Evolutionary conservation across 495 filamentous ascomycete genomes (phyloP).

Genomic region (Lasiosphaeriaceae sp.): DNA sequence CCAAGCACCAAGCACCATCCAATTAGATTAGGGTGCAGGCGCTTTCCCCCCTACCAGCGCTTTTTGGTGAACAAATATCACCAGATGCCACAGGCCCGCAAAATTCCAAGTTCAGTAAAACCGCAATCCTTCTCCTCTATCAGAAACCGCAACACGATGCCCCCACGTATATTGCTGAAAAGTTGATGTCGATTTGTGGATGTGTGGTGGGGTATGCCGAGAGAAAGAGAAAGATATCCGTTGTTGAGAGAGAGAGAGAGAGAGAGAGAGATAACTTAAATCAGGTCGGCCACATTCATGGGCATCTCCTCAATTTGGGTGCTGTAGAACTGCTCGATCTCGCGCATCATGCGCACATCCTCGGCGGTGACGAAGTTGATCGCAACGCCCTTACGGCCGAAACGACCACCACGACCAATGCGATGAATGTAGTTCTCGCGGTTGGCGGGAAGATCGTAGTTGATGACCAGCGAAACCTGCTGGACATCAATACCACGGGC

Average conservation of each 20-base stretch:
- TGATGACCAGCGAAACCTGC: slow-evolving; percentile 98
- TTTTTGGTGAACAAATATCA: slow-evolving; percentile 27
- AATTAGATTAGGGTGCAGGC: slow-evolving; percentile 25
- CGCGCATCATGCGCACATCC: slow-evolving; percentile 93
- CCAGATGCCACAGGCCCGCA: slow-evolving; percentile 24
- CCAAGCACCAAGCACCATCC: slow-evolving; percentile 29
- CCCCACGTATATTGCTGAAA: slow-evolving; percentile 20
- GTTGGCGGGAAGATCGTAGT: slow-evolving; percentile 97
- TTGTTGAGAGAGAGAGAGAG: background rate
- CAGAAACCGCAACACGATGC: slow-evolving; percentile 24
- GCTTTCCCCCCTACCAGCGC: slow-evolving; percentile 18
- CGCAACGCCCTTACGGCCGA: slow-evolving; percentile 96
- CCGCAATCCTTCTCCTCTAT: slow-evolving; percentile 25
- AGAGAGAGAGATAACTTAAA: slow-evolving; percentile 30
- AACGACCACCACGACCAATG: slow-evolving; percentile 92
- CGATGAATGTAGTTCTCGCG: slow-evolving; percentile 99
- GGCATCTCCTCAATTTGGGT: slow-evolving; percentile 99
- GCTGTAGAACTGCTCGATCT: slow-evolving; percentile 95
- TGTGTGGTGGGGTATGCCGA: slow-evolving; percentile 23
- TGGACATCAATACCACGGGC: slow-evolving; percentile 99
- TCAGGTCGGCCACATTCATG: slow-evolving; percentile 81
- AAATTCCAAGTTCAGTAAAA: slow-evolving; percentile 14
- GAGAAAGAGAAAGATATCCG: slow-evolving; percentile 21
- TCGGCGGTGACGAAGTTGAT: slow-evolving; percentile 99
- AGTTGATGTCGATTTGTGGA: slow-evolving; percentile 22